A percentile compares a stretch with the other conserved stretches of the same genome.
These are phyloP conservation scores for Thalia dealbata DNA, from an alignment of 176 grass and related monocot species.

Conservation along the genomic window DNA sequence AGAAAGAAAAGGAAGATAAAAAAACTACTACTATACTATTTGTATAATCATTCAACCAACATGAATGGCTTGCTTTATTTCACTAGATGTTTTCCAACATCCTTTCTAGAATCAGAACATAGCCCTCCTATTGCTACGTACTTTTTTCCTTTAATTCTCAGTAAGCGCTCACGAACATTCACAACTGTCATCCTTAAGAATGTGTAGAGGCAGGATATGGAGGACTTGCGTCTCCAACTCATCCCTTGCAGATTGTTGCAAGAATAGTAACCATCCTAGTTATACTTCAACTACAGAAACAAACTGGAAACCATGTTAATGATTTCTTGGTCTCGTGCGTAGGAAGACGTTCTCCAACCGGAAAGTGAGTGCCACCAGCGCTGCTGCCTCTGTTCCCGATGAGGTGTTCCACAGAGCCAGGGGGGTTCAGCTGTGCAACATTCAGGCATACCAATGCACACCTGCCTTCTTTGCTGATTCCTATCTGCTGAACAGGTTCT, in stretches of 20 bases:
- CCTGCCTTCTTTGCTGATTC: slow-evolving; percentile 92
- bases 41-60: not conserved
- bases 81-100: not conserved
- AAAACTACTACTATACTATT: not conserved
- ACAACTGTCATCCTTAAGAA: not conserved
- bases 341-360: slow-evolving; percentile 58
- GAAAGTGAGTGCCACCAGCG: slow-evolving; percentile 62
- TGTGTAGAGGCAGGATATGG: not conserved
- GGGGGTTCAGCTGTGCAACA: slow-evolving; percentile 84
- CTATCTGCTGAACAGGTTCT: slow-evolving; percentile 73
- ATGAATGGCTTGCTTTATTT: not conserved
- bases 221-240: not conserved
- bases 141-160: not conserved
- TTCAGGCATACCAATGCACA: slow-evolving; percentile 82
- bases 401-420: slow-evolving; percentile 71
- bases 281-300: not conserved
- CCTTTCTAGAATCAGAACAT: not conserved
- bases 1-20: too few species aligned
- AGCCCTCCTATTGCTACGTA: not conserved
- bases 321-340: not conserved
- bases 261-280: not conserved
- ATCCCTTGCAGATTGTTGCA: not conserved
- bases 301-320: not conserved
- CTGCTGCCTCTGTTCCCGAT: slow-evolving; percentile 69
- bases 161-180: not conserved